Evolutionary conservation across 2,329 filamentous ascomycete genomes (phyloP).

Genomic region (Monilinia vaccinii-corymbosi): DNA sequence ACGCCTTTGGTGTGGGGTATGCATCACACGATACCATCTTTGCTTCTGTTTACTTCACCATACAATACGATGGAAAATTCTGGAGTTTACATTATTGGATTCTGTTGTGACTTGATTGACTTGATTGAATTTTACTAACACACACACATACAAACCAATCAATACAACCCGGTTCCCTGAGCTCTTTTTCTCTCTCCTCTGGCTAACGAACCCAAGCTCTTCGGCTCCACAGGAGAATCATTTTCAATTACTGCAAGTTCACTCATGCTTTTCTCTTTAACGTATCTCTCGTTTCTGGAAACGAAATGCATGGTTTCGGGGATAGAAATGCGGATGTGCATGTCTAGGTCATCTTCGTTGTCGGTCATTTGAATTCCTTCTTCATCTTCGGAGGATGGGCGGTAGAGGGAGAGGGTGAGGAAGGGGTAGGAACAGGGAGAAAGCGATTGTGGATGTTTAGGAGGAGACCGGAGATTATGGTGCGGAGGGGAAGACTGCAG

Average conservation of each 20-base stretch:
- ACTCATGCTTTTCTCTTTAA: too few relatives aligned
- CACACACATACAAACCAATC: not conserved
- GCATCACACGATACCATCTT: not conserved
- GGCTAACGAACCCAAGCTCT: not conserved
- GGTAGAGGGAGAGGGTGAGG: constrained; percentile 55
- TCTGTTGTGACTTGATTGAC: not conserved
- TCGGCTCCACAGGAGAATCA: not conserved
- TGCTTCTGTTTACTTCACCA: not conserved
- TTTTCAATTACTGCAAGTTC: too few relatives aligned
- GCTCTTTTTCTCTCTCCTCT: not conserved
- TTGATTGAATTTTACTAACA: not conserved
- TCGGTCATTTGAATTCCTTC: constrained; percentile 12
- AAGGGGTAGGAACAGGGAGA: constrained; percentile 36
- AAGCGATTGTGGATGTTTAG: too few relatives aligned
- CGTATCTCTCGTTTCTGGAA: not conserved
- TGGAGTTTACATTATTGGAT: not conserved
- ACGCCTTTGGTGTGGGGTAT: not conserved
- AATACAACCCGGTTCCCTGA: not conserved
- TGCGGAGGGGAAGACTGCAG: too few relatives aligned
- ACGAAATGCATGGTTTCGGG: not conserved
- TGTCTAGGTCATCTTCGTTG: constrained; percentile 4
- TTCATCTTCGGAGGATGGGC: not conserved
- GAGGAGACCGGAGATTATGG: too few relatives aligned
- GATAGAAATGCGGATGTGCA: not conserved
- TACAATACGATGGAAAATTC: not conserved